Conservation (phyloP, 441 rosid species). For the Pelargonium australe region DNA sequence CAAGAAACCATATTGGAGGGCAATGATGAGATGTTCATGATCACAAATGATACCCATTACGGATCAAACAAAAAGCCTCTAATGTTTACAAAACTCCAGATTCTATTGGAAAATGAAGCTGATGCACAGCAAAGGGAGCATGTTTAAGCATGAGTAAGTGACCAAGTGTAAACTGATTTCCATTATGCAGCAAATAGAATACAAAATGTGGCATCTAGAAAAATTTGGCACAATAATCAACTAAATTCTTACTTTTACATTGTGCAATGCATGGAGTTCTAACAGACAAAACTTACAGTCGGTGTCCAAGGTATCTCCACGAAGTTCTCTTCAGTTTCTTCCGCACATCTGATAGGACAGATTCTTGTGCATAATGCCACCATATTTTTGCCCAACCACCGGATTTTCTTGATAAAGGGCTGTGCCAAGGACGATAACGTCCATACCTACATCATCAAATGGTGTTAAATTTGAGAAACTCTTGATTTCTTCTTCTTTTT, state of each 20-base stretch:
- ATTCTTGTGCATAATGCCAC: slow-evolving; percentile 91
- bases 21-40: background rate
- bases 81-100: background rate
- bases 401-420: slow-evolving; percentile 49
- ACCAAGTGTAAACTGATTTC: background rate
- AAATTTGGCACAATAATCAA: background rate
- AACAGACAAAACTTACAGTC: slow-evolving; percentile 50
- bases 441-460: slow-evolving; percentile 61
- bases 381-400: slow-evolving; percentile 76
- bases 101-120: slow-evolving; percentile 1
- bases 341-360: slow-evolving; percentile 67
- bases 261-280: background rate
- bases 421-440: slow-evolving; percentile 73
- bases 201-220: slow-evolving; percentile 3
- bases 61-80: background rate
- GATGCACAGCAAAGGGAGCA: background rate
- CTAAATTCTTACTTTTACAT: background rate
- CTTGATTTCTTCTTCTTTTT: too few relatives aligned
- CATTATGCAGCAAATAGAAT: slow-evolving; percentile 2
- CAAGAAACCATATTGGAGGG: background rate
- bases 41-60: background rate
- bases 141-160: too few relatives aligned
- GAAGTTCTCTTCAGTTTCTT: slow-evolving; percentile 73
- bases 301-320: slow-evolving; percentile 76
- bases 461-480: too few relatives aligned